These are phyloP conservation scores for Taphrina deformans DNA, from an alignment of 1,139 yeast species.

Conservation along the genomic window DNA sequence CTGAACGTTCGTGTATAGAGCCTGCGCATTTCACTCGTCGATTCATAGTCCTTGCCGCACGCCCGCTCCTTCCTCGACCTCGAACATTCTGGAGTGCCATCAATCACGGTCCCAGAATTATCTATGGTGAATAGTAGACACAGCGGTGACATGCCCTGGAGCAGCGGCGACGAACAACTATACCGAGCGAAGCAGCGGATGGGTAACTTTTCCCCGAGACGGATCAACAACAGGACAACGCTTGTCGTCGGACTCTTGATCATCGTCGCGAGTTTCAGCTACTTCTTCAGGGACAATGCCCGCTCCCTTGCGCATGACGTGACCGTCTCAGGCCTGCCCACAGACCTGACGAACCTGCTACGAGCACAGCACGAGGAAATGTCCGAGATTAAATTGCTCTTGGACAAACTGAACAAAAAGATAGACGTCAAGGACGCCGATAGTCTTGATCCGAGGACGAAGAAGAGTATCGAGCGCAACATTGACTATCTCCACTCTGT, in stretches of 20 bases:
- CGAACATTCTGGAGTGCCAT: too few species aligned
- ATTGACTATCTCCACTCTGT: slow-evolving; percentile 32
- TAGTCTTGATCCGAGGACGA: slow-evolving; percentile 11
- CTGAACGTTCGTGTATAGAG: too few species aligned
- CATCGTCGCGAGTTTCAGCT: neutral
- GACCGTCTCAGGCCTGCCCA: slow-evolving; percentile 14
- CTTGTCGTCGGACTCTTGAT: slow-evolving; percentile 1
- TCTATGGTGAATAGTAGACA: neutral
- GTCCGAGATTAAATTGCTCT: slow-evolving; percentile 8
- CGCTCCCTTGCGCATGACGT: slow-evolving; percentile 13
- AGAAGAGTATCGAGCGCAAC: slow-evolving; percentile 31
- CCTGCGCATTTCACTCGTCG: too few species aligned
- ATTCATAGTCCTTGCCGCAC: too few species aligned
- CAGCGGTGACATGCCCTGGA: neutral
- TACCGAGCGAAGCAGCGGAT: slow-evolving; percentile 2
- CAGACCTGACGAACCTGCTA: slow-evolving; percentile 9
- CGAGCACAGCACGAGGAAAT: slow-evolving; percentile 25
- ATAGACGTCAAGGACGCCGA: slow-evolving; percentile 23
- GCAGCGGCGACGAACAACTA: slow-evolving; percentile 3
- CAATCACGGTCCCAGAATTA: too few species aligned
- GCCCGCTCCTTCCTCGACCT: too few species aligned
- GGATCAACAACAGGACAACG: slow-evolving; percentile 1
- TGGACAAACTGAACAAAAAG: slow-evolving; percentile 21
- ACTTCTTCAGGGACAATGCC: slow-evolving; percentile 15
- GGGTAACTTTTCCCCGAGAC: neutral